Base-by-base conservation (phyloP, 2,329 filamentous ascomycete genomes). In the Fusarium tuaranense region DNA sequence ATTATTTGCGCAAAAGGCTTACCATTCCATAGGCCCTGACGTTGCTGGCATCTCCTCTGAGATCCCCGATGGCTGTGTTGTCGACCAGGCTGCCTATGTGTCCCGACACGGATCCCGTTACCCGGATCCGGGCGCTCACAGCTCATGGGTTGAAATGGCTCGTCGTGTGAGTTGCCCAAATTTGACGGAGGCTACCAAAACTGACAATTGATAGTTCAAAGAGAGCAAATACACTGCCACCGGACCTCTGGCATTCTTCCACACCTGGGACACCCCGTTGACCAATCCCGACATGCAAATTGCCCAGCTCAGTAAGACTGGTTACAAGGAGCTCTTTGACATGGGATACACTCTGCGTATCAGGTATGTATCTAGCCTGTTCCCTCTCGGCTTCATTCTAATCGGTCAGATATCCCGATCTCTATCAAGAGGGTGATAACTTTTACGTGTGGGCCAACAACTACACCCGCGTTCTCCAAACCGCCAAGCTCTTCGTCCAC, bases 391-490 rank as follows among this genome's bases (percentile, higher is more conserved):
- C 5, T 1, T 12, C 7, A 1, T 1, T 13, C 69, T 71, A 1
- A 70, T 38, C 2, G 2, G 10, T n/a, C 9, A 84, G 84, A 61
- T 87, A 87, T 66, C 85, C 86, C 0, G 80, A 87, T 41, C 84
- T 92, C 20, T 89, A 89, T 73, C 75, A 78, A 1, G 84, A 87
- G 61, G 85, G 86, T 8, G 83, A 86, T 7, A 78, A 83, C 10
- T 92, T 92, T 75, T 83, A 87, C 10, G 87, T 91, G 8, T 93
- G 90, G 89, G 87, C 90, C 20, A 93, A 93, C 78, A 88, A 91
- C 75, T 93, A 93, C 79, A 87, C 89, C 7, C 87, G 90, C 7
- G 90, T 92, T 1, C 83, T 92, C 13, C 89, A 92, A 78, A 91
- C 90, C 2, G 90, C 90, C 2, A 84, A 88, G 62, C 85, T 90